Percentiles rank a stretch among this genome's conserved stretches.
Conservation (phyloP, 257 asterid species). For the Coffea canephora region DNA sequence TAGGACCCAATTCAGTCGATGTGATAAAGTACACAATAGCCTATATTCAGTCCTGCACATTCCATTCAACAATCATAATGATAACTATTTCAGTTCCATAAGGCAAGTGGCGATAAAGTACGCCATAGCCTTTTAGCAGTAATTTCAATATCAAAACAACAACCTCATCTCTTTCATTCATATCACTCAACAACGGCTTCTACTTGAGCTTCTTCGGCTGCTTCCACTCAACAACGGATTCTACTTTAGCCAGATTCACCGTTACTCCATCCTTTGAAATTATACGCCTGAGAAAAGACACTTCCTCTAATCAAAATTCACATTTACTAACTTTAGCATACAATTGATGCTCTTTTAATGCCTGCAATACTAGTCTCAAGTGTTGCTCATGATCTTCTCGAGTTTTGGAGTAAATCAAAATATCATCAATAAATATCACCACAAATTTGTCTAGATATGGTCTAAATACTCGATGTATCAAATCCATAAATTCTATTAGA, state of each 20-base stretch:
- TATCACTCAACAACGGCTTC: too few species aligned
- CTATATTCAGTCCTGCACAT: too few species aligned
- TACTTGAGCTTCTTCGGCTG: not conserved
- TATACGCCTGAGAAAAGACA: not conserved
- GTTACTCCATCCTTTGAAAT: not conserved
- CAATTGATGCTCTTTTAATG: not conserved
- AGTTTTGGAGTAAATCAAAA: not conserved
- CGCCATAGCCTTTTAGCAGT: too few species aligned
- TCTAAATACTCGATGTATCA: not conserved
- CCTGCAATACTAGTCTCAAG: not conserved
- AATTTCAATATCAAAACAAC: too few species aligned
- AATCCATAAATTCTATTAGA: not conserved
- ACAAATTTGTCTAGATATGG: not conserved
- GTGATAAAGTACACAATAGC: too few species aligned
- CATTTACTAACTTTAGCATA: not conserved
- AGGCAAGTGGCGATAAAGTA: too few species aligned
- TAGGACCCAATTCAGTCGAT: too few species aligned
- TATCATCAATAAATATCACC: not conserved
- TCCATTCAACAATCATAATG: too few species aligned
- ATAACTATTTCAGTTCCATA: too few species aligned
- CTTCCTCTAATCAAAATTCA: not conserved
- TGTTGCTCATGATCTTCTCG: not conserved
- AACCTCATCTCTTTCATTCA: too few species aligned
- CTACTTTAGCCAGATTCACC: not conserved
- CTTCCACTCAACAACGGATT: not conserved